phyloP scores from a whole-genome alignment of 116 monocot species.

The Posidonia oceanica region DNA sequence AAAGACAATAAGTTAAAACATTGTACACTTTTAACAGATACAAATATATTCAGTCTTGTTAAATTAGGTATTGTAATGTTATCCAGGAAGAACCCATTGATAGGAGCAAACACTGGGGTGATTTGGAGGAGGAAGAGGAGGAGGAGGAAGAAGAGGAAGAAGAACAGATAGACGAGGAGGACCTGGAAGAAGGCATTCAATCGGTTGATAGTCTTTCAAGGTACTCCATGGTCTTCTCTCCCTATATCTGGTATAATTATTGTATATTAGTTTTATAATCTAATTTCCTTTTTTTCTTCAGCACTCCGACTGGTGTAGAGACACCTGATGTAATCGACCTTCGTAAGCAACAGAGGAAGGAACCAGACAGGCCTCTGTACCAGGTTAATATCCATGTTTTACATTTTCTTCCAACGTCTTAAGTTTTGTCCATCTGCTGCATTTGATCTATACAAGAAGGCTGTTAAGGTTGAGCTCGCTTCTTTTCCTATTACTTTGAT shows the following conservation, averaged over 20 bases:
- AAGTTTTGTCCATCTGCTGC: background rate
- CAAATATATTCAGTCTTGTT: background rate
- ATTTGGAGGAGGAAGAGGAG: constrained; percentile 94
- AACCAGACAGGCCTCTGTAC: constrained; percentile 82
- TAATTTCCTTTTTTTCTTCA: constrained; percentile 18
- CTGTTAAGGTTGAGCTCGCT: background rate
- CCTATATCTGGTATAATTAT: background rate
- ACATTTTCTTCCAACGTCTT: background rate
- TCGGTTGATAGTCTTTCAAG: constrained; percentile 97
- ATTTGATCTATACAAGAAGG: background rate
- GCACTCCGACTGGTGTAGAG: constrained; percentile 95
- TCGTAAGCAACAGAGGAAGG: constrained; percentile 95
- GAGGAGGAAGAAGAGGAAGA: constrained; percentile 87
- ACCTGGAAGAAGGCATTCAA: constrained; percentile 83
- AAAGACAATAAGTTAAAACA: too few relatives aligned
- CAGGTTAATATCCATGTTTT: constrained; percentile 38
- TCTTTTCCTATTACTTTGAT: background rate
- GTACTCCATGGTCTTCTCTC: constrained; percentile 14
- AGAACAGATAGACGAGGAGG: constrained; percentile 79
- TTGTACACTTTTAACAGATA: background rate
- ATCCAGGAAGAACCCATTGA: constrained; percentile 93
- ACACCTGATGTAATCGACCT: constrained; percentile 99
- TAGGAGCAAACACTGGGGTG: constrained; percentile 97
- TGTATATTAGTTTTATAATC: background rate
- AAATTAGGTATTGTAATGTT: background rate